Base-by-base conservation (phyloP, 352 stramenopile species). In the Phytophthora quininea region DNA sequence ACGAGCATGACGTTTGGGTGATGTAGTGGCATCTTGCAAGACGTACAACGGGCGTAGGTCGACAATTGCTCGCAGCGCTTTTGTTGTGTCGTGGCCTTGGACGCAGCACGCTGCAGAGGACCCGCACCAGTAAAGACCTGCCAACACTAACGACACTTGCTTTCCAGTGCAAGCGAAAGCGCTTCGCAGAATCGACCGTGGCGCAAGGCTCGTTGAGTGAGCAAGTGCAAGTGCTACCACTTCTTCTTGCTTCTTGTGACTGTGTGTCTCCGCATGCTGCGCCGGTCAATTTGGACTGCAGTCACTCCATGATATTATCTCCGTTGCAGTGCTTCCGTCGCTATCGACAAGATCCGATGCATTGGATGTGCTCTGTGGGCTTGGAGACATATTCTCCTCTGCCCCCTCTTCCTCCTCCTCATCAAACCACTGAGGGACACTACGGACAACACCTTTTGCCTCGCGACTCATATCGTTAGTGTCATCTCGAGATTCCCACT, bases 381-480 rank as follows among this genome's bases (percentile, higher is more conserved):
- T 24, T 24, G 19, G 19, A 24, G 19, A 24, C 19, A 24, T 24
- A 24, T 24, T 24, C 19, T 24, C 32, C 27, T 60, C n/a, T 9
- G 14, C 63, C 29, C 24, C n/a, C 43, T 62, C 50, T 3, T 59
- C 58, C 27, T 67, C 64, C 2, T 62, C 58, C 4, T 58, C 57
- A n/a, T 57, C 29, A 57, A 70, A 71, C 63, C 63, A 71, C 50
- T 66, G 63, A 15, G 63, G 43, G 15, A 63, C 32, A 11, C 12
- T 24, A 4, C 40, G 12, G 15, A 47, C 15, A 47, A 6, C 40
- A 47, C 12, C 15, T 47, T 47, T 14, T 47, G 6, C 50, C 19
- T 24, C 19, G 19, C 19, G 19, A 24, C 19, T 24, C 19, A 24
- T 24, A 24, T 24, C 19, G 19, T 24, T 24, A 24, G 19, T 24